Evolutionary conservation across 1,139 yeast genomes (phyloP), one percentile per base, ranked within the genome.

Genomic region (Blastobotrys elegans): DNA sequence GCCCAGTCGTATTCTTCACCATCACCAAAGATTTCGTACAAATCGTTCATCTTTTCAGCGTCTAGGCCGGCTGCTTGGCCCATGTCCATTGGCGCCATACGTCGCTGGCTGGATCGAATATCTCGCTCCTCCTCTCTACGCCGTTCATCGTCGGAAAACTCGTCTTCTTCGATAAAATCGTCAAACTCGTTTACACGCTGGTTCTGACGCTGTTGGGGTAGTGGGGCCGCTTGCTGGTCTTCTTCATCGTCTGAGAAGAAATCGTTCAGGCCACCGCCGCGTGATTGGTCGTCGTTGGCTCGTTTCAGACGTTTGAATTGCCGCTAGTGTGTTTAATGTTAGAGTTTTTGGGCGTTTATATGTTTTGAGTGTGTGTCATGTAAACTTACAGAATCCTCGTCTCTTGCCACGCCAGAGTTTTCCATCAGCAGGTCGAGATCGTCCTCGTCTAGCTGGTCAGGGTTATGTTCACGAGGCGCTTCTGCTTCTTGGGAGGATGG

Each of bases 1-100:
- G 98, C 98, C 97, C 97, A 92, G 53, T 88, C 97, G 66, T 92
- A 92, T 64, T 90, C 97, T 52, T 84, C 92, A 41, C 98, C 99
- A 65, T 89, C 94, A 53, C 99, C 99, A 63, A 92, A 92, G 8
- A 92, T 90, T 65, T 92, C 98, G 61, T 82, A 89, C 60, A 92
- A 77, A 64, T 92, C 97, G 58, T 88, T 95, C 55, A 90, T 78
- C 64, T 89, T 87, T 62, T 92, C 98, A 53, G 95, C 84, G 59
- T 94, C 96, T 40, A 92, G 84, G 44, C 82, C 88, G 1, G 87
- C 79, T 44, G 84, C 73, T 54, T 83, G 82, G 8, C 83, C 73
- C 26, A 86, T 73, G 22, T 71, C 66, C 44, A 71, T 71, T 32
- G 51, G 48, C 40, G 41, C 48, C 27, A 50, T 37, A 13, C 49